These are phyloP conservation scores for Golubevia sp. DNA, from an alignment of 1,284 basidiomycete genomes.

Conservation along the genomic window DNA sequence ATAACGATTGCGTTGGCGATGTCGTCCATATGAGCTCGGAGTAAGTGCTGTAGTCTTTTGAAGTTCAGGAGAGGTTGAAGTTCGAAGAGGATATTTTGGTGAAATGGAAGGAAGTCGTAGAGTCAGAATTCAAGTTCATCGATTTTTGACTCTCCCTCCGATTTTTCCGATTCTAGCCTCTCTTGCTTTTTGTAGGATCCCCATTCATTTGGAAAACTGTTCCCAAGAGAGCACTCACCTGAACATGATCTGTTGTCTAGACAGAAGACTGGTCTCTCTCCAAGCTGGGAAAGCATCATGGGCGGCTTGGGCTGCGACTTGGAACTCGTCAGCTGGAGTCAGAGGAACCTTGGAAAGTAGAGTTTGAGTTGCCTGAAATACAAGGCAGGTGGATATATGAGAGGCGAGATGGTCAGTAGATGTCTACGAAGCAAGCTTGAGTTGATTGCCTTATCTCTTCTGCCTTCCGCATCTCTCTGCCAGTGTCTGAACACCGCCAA, in stretches of 20 bases:
- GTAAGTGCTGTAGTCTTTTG: slow-evolving; percentile 62
- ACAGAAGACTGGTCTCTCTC: slow-evolving; percentile 82
- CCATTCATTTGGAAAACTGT: neutral
- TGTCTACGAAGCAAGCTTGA: neutral
- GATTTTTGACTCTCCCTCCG: no score
- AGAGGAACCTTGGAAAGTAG: slow-evolving; percentile 86
- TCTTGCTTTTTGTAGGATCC: no score
- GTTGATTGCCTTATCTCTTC: no score
- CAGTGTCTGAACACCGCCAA: no score
- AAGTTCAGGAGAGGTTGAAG: no score
- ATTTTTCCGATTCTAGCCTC: no score
- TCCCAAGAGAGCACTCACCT: slow-evolving; percentile 67
- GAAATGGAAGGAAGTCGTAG: no score
- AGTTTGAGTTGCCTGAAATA: slow-evolving; percentile 82
- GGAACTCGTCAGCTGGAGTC: slow-evolving; percentile 81
- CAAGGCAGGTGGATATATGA: neutral
- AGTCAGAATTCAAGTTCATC: no score
- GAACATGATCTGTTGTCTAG: slow-evolving; percentile 84
- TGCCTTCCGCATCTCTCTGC: no score
- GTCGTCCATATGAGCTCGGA: slow-evolving; percentile 63
- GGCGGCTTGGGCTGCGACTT: slow-evolving; percentile 81
- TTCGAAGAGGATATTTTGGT: no score
- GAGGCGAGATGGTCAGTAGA: neutral
- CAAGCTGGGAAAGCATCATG: slow-evolving; percentile 87
- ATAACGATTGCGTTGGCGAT: slow-evolving; percentile 55